phyloP scores from a whole-genome alignment of 148 eudicot genomes.

The Fagopyrum homotropicum region DNA sequence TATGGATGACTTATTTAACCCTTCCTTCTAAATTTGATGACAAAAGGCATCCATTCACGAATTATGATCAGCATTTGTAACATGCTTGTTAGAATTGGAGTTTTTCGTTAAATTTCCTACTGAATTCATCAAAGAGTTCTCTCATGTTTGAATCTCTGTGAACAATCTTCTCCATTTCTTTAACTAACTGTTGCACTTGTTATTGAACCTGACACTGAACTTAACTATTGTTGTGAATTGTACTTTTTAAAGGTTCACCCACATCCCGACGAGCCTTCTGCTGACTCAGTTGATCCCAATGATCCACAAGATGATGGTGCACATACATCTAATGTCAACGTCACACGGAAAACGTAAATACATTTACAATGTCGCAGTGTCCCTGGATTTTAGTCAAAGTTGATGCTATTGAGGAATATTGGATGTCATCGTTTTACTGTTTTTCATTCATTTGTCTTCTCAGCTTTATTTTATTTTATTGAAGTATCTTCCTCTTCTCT shows the following conservation, averaged over 20 bases:
- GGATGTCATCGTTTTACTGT: background rate
- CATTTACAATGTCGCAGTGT: background rate
- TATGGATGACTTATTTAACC: too few species aligned
- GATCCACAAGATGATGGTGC: constrained; percentile 30
- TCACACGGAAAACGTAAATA: constrained; percentile 39
- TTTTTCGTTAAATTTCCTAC: background rate
- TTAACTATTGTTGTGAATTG: background rate
- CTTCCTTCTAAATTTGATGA: too few species aligned
- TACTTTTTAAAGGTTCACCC: constrained; percentile 52
- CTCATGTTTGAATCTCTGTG: background rate
- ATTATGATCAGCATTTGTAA: background rate
- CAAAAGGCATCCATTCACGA: background rate
- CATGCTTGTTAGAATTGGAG: background rate
- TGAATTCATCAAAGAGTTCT: background rate
- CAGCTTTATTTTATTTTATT: constrained; percentile 7
- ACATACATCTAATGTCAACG: constrained; percentile 22
- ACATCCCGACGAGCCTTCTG: constrained; percentile 37
- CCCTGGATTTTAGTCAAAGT: background rate
- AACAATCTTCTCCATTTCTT: background rate
- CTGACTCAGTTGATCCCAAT: constrained; percentile 33
- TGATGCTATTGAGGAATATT: background rate
- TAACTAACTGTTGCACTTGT: background rate
- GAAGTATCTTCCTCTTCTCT: constrained; percentile 11
- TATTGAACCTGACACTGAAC: background rate
- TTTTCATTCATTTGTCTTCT: background rate